These are phyloP conservation scores for Colletotrichum sp. DNA, from an alignment of 2,329 filamentous ascomycete species.

Conservation along the genomic window DNA sequence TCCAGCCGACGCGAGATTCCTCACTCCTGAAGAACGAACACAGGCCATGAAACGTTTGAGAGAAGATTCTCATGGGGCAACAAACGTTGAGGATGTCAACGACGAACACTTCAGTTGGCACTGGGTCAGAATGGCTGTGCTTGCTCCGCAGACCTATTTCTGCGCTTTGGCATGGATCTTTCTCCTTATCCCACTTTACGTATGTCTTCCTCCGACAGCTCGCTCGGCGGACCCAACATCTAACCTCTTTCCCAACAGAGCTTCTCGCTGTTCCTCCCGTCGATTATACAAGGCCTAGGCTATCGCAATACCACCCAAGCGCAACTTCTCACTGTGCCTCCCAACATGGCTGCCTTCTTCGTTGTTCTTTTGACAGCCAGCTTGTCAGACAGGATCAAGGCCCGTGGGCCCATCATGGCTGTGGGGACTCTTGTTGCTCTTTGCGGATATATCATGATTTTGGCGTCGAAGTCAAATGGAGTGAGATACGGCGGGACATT, in stretches of 20 bases:
- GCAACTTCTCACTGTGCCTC: conserved; percentile 35
- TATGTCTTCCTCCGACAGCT: background rate
- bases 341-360: conserved; percentile 35
- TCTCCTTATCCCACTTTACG: conserved; percentile 31
- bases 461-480: conserved; percentile 30
- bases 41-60: conserved; percentile 27
- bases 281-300: conserved; percentile 29
- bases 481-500: conserved; percentile 42
- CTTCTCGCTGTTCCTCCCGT: background rate
- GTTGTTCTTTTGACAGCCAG: conserved; percentile 35
- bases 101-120: conserved; percentile 44
- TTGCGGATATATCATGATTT: conserved; percentile 39
- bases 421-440: conserved; percentile 33
- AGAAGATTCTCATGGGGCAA: conserved; percentile 28
- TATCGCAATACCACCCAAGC: conserved; percentile 25
- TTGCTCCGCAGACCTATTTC: conserved; percentile 32
- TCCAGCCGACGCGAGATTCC: conserved; percentile 27
- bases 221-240: background rate
- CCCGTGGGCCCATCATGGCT: conserved; percentile 35
- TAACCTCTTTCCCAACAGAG: background rate
- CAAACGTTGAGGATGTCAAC: conserved; percentile 30
- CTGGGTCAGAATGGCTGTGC: conserved; percentile 38
- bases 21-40: conserved; percentile 27
- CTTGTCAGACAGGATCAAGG: conserved; percentile 35
- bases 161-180: conserved; percentile 29